Evolutionary conservation across 1,284 basidiomycete species (phyloP).

Genomic region (Sporisorium scitamineum): DNA sequence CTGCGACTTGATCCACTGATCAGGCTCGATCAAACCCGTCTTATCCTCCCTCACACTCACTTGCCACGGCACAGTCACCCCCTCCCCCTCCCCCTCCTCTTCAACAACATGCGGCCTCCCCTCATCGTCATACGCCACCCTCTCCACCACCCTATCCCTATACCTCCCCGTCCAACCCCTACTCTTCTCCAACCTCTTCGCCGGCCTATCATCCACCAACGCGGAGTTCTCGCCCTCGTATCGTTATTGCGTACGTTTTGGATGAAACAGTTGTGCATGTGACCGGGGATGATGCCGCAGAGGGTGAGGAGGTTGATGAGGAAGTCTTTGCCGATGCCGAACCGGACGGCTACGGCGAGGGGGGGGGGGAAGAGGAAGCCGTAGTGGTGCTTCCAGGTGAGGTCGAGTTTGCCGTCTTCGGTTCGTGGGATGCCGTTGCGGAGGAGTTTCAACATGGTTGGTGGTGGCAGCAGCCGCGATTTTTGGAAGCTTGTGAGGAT

Average conservation of each 20-base stretch:
- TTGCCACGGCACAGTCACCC: constrained; percentile 11
- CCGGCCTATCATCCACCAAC: constrained; percentile 48
- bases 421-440: constrained; percentile 50
- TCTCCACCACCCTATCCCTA: constrained; percentile 39
- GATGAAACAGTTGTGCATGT: constrained; percentile 69
- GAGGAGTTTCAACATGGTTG: constrained; percentile 39
- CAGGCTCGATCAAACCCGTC: constrained; percentile 32
- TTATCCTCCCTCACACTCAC: constrained; percentile 17
- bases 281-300: constrained; percentile 75
- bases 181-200: constrained; percentile 40
- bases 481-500: not conserved
- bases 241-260: constrained; percentile 62
- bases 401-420: constrained; percentile 54
- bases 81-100: constrained; percentile 3
- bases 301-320: constrained; percentile 92
- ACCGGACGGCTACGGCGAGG: constrained; percentile 87
- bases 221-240: constrained; percentile 57
- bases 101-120: constrained; percentile 44
- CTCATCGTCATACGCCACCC: constrained; percentile 55
- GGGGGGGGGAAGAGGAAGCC: constrained; percentile 65
- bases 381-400: constrained; percentile 55
- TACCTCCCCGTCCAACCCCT: constrained; percentile 53
- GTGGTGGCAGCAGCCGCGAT: too few species aligned
- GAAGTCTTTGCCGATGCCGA: constrained; percentile 92
- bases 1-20: constrained; percentile 34